Base-by-base conservation (phyloP, 352 stramenopile genomes). In the Saprolegnia diclina region DNA sequence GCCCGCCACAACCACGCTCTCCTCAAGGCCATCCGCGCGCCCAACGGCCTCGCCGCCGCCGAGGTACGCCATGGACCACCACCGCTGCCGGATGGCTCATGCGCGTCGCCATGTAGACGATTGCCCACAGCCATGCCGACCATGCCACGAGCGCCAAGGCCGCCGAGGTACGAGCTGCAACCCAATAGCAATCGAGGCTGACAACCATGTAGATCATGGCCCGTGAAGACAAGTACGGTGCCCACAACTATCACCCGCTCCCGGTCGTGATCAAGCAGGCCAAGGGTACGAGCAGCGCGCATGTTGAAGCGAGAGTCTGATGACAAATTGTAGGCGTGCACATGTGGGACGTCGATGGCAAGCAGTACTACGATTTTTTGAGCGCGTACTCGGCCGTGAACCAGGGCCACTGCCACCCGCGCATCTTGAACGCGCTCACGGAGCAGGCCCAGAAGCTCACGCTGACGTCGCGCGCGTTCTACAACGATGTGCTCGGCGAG, bases 301-400 rank as follows among this genome's bases (percentile, higher is more conserved):
- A 46, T 22, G 11, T 59, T 59, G 24, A n/a, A 42, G 19, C 24
- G 11, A 21, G 57, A 48, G 13, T 22, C 24, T 65, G 22, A 56
- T 16, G 37, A 14, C 46, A 19, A 5, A 29, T 26, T 44, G 16
- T 65, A 77, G 93, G 95, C 55, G 97, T 95, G 71, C 92, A 98
- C 71, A 92, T 99, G 53, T 99, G 89, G 87, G 96, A 98, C 78
- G 88, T 98, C 6, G 89, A 99, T 44, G 96, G 94, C 37, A 97
- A 97, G 62, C 82, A 98, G 82, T 99, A 99, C 79, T 98, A 91
- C 74, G 97, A 99, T 79, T 99, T 99, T 65, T 77, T 99, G 56
- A 97, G 86, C 71, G 89, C 89, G 42, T 97, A 97, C 78, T 96
- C 87, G 71, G 88, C 89, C 53, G 87, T 97, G 66, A 95, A 95